Base-by-base conservation (phyloP, 805 yeast species). In the Pichia californica region DNA sequence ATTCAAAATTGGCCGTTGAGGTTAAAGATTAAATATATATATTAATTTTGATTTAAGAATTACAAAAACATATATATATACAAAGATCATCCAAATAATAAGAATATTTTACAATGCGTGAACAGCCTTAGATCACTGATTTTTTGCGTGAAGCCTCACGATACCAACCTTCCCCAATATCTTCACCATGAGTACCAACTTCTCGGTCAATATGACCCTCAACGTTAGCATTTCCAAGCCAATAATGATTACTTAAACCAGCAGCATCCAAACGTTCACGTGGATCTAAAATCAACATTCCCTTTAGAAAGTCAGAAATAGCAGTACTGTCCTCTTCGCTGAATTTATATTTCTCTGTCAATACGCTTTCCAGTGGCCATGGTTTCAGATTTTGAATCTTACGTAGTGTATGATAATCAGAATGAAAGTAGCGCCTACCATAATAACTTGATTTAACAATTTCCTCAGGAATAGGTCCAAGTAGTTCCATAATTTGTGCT, bases 231-330 rank as follows among this genome's bases (percentile, higher is more conserved):
- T 86, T 95, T 50, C 74, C 71, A 38, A 77, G 59, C 96, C 96
- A 88, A 11, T 83, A 80, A 60, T 88, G 96, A 56, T 87, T 83
- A 3, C 86, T 78, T 79, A 88, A 75, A 3, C 96, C 96, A 16
- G 98, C 99, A 1, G 98, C 98, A 66, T 93, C 99, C 13, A 91
- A 91, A 51, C 99, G 72, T 43, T 66, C 62, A 46, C 76, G 81
- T 1, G 99, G 98, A 59, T 83, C 86, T 18, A 87, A 63, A 18
- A 71, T 61, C 36, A 93, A 69, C 96, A 93, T 87, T 8, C 97
- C 96, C 36, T 75, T 60, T 48, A 93, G 64, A 56, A 93, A 88
- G 52, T 80, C 87, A 8, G 89, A 64, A 35, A 93, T 74, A 44
- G 79, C 83, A 33, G 73, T 69, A 4, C 96, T 88, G 43, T 85